A percentile compares a stretch with the other conserved stretches of the same genome.
Conservation (phyloP, 1,139 yeast species). For the Yamadazyma sp. region DNA sequence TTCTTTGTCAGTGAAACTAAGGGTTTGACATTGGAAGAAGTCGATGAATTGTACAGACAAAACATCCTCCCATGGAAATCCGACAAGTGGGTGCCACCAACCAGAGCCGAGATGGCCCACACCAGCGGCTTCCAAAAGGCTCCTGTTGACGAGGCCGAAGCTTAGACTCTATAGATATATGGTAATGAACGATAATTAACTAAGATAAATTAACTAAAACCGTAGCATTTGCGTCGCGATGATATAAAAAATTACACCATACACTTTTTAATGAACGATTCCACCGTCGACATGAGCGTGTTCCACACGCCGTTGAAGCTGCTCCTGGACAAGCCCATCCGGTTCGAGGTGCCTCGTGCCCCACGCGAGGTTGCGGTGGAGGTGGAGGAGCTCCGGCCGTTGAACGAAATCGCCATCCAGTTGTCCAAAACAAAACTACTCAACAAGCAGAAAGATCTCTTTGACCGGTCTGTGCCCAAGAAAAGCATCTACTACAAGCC, state of each 20-base stretch:
- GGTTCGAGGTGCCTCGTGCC: slow-evolving; percentile 4
- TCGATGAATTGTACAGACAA: slow-evolving; percentile 38
- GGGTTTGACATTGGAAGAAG: slow-evolving; percentile 46
- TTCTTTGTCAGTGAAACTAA: slow-evolving; percentile 49
- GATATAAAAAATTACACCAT: not conserved
- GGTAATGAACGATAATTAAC: not conserved
- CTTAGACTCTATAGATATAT: not conserved
- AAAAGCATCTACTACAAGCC: slow-evolving; percentile 38
- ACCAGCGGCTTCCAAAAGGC: not conserved
- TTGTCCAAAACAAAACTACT: slow-evolving; percentile 21
- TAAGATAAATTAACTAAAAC: not conserved
- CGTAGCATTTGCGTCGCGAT: not conserved
- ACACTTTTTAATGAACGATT: slow-evolving; percentile 6
- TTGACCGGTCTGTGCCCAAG: slow-evolving; percentile 13
- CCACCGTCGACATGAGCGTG: slow-evolving; percentile 8
- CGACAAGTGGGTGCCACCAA: slow-evolving; percentile 44
- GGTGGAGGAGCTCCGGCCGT: slow-evolving; percentile 12
- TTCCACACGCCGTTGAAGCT: slow-evolving; percentile 17
- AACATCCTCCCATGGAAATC: slow-evolving; percentile 49
- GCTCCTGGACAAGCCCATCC: slow-evolving; percentile 13
- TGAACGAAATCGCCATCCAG: slow-evolving; percentile 20
- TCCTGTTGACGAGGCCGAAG: not conserved
- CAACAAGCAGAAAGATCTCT: slow-evolving; percentile 14
- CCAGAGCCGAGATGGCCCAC: slow-evolving; percentile 22
- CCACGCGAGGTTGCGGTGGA: slow-evolving; percentile 4